Evolutionary conservation across 108 stramenopile species (phyloP), one percentile per base, ranked within the genome.

Genomic region (Thalassiosira profunda): DNA sequence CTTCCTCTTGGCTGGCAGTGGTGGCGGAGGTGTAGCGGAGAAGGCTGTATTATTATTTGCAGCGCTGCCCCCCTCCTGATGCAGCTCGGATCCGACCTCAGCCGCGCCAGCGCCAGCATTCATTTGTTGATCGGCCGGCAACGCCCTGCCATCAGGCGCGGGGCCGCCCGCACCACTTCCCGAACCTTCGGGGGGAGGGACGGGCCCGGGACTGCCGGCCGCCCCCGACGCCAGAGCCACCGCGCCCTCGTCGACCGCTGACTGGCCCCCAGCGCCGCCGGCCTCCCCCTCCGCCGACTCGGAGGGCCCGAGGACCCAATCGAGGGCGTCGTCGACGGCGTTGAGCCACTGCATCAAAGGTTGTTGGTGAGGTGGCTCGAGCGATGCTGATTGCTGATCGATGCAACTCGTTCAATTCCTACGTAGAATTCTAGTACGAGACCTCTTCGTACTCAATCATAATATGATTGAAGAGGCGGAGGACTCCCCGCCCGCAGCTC

Each of bases 261-360:
- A 34, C 18, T 8, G 15, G 25, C 17, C 21, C 15, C 24, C 62
- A 63, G 28, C 10, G 44, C 7, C 35, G 5, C 51, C 42, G 17
- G 20, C 37, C 5, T 20, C 1, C 1, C 47, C 30, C 14, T 43
- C 33, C 1, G 51, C 29, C 17, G 48, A 60, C n/a, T n/a, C n/a
- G 15, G 47, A 41, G 10, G 63, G 63, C 21, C 63, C 52, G 10
- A 81, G 72, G 30, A 78, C 80, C 28, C 74, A 72, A 45, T 81
- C 80, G 4, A 81, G 34, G 17, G 75, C 70, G 42, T 77, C 71
- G 56, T 81, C 80, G 53, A 81, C 54, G 66, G 72, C 73, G 44
- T 81, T 81, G 35, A 81, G 71, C 80, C 80, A 81, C 44, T 75
- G 73, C 79, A 80, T 80, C 29, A 24, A n/a, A n/a, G n/a, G n/a